Base-by-base conservation (phyloP, 306 rosid genomes). In the Myrica gale region DNA sequence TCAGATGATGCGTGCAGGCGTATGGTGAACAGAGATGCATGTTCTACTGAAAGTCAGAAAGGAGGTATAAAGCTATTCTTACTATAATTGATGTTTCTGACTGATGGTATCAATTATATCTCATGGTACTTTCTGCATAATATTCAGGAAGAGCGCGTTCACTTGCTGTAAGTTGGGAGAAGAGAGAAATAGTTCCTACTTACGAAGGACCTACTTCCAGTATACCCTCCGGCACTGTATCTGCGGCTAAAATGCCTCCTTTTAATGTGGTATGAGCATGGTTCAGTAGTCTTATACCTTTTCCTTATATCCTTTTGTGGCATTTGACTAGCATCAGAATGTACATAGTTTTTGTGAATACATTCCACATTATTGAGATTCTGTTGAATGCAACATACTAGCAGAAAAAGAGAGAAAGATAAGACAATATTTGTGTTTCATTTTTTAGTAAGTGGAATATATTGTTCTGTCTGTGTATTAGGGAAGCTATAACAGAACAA, bases 111-210 rank as follows among this genome's bases (percentile, higher is more conserved):
- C 60, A 57, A 74, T 66, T 68, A 39, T 63, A 74, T 78, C 76
- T 72, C 55, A 74, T 47, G 66, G 3, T 62, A 52, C 82, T n/a
- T 70, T 71, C 17, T 78, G 58, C 71, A 79, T 61, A 71, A 57
- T 74, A 52, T 83, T 12, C 75, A 95, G 99, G 98, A 46, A 87
- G 97, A 89, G 76, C 87, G 53, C 95, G 93, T 37, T 74, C 97
- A 39, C 79, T 82, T 76, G 80, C 88, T 70, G 82, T 83, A 41
- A 91, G 85, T 85, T 92, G 86, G 96, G 98, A 95, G 76, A 92
- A 87, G 82, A 85, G 89, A 84, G 99, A 92, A 19, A 87, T 93
- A 62, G 75, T 83, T 80, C 86, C 90, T 68, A 85, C 85, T 87
- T 78, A 71, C 57, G 96, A 86, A 70, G 92, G 86, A 70, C 89